Conservation (phyloP, 2,329 filamentous ascomycete genomes). For the Neofusicoccum umdonicola region DNA sequence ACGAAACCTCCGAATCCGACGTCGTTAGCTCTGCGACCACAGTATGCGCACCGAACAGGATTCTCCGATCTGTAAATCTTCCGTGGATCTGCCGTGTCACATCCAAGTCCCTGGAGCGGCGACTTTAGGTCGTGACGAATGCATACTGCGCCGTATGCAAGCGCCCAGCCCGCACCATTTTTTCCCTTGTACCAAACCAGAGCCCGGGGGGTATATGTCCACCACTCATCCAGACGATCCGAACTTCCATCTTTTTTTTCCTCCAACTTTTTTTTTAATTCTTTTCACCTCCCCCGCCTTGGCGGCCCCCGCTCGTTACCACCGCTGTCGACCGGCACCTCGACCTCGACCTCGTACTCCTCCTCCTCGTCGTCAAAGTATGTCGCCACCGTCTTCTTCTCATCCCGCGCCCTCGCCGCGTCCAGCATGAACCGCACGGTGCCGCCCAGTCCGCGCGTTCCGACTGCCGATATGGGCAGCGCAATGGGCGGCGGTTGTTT, state of each 20-base stretch:
- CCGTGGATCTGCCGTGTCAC: no score
- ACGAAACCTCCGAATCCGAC: no score
- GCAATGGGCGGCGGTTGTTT: background rate
- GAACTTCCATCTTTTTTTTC: constrained; percentile 19
- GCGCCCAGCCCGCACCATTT: no score
- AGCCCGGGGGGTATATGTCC: no score
- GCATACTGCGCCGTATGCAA: no score
- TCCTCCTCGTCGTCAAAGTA: constrained; percentile 75
- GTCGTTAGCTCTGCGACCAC: no score
- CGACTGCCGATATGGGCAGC: constrained; percentile 31
- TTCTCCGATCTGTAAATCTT: no score
- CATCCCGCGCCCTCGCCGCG: constrained; percentile 67
- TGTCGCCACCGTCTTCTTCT: constrained; percentile 64
- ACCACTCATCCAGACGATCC: background rate
- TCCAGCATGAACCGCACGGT: constrained; percentile 91
- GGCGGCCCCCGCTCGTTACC: constrained; percentile 23
- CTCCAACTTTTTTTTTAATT: background rate
- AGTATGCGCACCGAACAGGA: no score
- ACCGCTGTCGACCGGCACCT: constrained; percentile 42
- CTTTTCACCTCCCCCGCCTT: constrained; percentile 6
- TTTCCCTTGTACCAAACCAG: no score
- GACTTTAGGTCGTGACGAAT: no score
- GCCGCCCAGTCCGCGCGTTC: constrained; percentile 57
- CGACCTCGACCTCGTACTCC: constrained; percentile 74
- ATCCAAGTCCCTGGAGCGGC: no score